A percentile compares a stretch with the other conserved stretches of the same genome.
phyloP scores from a whole-genome alignment of 2,329 filamentous ascomycete genomes.

The Neophaeococcomyces mojaviensis region DNA sequence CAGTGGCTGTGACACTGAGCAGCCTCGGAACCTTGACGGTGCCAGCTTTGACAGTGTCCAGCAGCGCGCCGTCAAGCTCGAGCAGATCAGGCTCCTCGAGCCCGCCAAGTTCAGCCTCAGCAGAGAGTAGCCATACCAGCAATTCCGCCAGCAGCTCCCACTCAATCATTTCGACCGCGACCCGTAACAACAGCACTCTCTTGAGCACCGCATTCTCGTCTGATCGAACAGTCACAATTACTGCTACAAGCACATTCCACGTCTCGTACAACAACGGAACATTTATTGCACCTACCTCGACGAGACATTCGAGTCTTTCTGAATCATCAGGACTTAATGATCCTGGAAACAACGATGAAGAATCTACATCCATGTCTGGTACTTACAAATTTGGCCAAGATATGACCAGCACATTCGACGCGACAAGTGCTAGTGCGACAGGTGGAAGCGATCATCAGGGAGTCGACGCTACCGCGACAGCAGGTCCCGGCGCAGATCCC shows the following conservation, averaged over 20 bases:
- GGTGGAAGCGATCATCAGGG: conserved; percentile 5
- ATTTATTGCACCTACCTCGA: conserved; percentile 9
- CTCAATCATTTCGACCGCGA: not conserved
- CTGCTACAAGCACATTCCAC: conserved; percentile 19
- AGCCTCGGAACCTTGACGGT: conserved; percentile 16
- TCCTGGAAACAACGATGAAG: not conserved
- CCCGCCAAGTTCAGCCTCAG: too few relatives aligned
- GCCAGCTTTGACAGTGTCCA: not conserved
- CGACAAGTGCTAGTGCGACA: conserved; percentile 3
- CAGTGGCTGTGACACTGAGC: conserved; percentile 15
- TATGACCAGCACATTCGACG: not conserved
- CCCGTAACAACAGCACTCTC: not conserved
- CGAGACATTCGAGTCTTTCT: not conserved
- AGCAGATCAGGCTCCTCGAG: not conserved
- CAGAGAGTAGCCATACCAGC: too few relatives aligned
- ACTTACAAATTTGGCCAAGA: not conserved
- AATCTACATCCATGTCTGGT: conserved; percentile 5
- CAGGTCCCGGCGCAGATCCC: conserved; percentile 9
- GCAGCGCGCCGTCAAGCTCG: not conserved
- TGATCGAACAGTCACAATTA: conserved; percentile 16
- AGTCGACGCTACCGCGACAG: not conserved
- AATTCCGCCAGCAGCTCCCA: too few relatives aligned
- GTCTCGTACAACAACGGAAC: conserved; percentile 19
- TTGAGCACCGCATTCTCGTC: conserved; percentile 4
- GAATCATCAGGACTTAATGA: too few relatives aligned